Conservation (phyloP, 2,329 filamentous ascomycete genomes). For the Sporothrix euskadiensis region DNA sequence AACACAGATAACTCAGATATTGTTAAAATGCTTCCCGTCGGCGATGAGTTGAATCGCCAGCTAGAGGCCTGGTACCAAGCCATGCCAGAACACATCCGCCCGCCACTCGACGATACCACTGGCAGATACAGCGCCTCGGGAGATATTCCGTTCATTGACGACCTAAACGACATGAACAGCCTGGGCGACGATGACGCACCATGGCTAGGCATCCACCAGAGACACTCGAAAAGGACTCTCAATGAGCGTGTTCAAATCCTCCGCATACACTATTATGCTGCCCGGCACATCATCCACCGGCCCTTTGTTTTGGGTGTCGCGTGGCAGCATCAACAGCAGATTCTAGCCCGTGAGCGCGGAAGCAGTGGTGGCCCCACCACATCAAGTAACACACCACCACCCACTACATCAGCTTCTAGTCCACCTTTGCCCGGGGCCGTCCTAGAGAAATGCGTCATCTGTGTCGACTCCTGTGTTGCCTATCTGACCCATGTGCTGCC, state of each 20-base stretch:
- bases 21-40: constrained; percentile 39
- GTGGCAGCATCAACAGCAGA: constrained; percentile 22
- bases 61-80: constrained; percentile 44
- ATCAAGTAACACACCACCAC: background rate
- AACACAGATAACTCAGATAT: constrained; percentile 32
- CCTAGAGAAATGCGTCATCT: constrained; percentile 41
- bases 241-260: constrained; percentile 66
- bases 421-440: constrained; percentile 33
- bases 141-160: constrained; percentile 38
- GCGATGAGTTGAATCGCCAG: constrained; percentile 43
- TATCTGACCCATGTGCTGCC: constrained; percentile 42
- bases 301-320: constrained; percentile 51
- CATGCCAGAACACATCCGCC: constrained; percentile 46
- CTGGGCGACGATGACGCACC: background rate
- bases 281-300: constrained; percentile 67
- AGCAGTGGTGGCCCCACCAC: background rate
- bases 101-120: constrained; percentile 56
- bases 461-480: constrained; percentile 41
- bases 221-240: background rate
- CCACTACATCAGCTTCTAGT: background rate
- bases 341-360: background rate
- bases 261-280: constrained; percentile 71
- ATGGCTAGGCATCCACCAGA: background rate
- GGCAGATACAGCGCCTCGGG: constrained; percentile 44
- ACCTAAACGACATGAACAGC: background rate